phyloP scores from a whole-genome alignment of 352 stramenopile genomes.

The Peronospora farinosa region DNA sequence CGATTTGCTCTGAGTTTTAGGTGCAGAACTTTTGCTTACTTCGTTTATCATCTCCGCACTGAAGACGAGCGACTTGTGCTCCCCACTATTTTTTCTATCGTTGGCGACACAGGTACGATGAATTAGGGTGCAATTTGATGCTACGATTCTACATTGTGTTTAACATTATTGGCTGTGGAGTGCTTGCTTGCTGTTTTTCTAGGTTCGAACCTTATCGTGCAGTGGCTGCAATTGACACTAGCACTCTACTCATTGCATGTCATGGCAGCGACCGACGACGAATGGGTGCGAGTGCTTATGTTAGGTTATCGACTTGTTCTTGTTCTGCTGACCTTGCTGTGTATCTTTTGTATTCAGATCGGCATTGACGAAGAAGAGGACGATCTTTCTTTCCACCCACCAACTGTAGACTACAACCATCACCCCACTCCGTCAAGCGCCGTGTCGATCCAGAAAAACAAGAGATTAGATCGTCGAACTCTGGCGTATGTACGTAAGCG shows the following conservation, averaged over 20 bases:
- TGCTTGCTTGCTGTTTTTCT: constrained; percentile 78
- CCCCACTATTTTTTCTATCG: constrained; percentile 78
- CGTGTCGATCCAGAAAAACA: constrained; percentile 72
- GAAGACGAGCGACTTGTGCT: constrained; percentile 83
- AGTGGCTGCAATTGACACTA: constrained; percentile 77
- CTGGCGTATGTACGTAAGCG: constrained; percentile 66
- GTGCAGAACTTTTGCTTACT: constrained; percentile 71
- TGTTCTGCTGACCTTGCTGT: neutral
- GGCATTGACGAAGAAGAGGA: constrained; percentile 58
- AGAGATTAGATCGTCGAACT: constrained; percentile 65
- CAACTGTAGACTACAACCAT: constrained; percentile 73
- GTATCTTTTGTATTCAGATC: constrained; percentile 20
- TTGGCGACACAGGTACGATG: constrained; percentile 57
- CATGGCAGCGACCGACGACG: constrained; percentile 66
- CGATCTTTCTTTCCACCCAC: constrained; percentile 43
- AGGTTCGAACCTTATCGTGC: constrained; percentile 71
- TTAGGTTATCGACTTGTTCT: neutral
- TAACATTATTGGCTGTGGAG: constrained; percentile 22
- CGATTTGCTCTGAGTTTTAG: constrained; percentile 20
- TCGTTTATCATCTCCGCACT: constrained; percentile 84
- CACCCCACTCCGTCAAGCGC: constrained; percentile 48
- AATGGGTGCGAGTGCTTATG: constrained; percentile 47
- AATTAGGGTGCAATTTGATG: neutral
- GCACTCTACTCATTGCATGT: constrained; percentile 80
- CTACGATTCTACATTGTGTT: neutral